Base-by-base conservation (phyloP, 805 yeast genomes). In the Cyberlindnera samutprakarnensis region DNA sequence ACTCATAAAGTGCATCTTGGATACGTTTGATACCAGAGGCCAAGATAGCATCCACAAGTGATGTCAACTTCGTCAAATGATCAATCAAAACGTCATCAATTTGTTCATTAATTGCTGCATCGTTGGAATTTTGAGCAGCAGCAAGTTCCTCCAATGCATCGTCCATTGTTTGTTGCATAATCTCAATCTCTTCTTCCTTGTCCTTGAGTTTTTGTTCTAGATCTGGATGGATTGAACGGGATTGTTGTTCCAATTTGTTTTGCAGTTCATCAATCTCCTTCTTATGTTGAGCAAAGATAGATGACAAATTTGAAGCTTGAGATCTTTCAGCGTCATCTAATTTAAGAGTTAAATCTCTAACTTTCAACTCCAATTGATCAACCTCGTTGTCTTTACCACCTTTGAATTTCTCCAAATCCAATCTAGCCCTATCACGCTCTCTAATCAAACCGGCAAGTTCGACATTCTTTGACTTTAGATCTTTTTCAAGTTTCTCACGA, bases 371-470 rank as follows among this genome's bases (percentile, higher is more conserved):
- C 18, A 83, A 62, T 39, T 61, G 67, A 43, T 80, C 90, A 37
- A 75, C 68, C 42, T 79, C 83, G 38, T 64, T 73, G 33, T 71
- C 76, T 43, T 77, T 77, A 25, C 72, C 62, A 8, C 83, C 87
- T 44, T 69, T 74, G 9, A 70, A 51, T 43, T 83, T 70, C 41
- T 84, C 95, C 25, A 85, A 59, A 37, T 86, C 95, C 44, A 86
- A 64, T 49, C 90, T 70, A 1, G 95, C 94, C 29, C 94, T 70
- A 51, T 86, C 96, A 36, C 96, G 74, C 53, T 86, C 95, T 39
- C 92, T 71, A 35, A 87, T 87, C 46, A 86, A 67, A 46, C 85
- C 95, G 1, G 95, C 95, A 39, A 86, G 66, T 56, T 86, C 95
- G 27, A 86, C 68, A 52, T 84, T 86, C 58, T 87, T 87, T 11